Conservation (phyloP, 768 basidiomycete species). For the Dentipellis fragilis region DNA sequence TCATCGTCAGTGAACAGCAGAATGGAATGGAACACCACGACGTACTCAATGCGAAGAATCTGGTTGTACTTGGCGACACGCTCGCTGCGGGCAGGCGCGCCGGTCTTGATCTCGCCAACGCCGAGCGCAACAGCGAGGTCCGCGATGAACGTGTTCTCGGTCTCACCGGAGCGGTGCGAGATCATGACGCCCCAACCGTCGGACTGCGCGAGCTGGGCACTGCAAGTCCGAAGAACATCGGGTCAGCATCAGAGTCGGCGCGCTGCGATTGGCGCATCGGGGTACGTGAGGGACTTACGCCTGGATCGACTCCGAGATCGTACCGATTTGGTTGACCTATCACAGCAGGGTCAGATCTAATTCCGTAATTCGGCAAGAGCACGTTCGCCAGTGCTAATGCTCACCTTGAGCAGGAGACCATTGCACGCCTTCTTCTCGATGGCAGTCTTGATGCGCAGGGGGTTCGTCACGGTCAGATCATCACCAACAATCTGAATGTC, state of each 20-base stretch:
- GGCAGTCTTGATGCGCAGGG: slow-evolving; percentile 92
- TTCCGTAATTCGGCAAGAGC: not conserved
- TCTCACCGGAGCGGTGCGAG: slow-evolving; percentile 98
- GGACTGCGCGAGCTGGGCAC: slow-evolving; percentile 90
- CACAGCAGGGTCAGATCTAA: slow-evolving; percentile 1
- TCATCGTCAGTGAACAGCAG: slow-evolving; percentile 9
- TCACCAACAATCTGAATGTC: slow-evolving; percentile 91
- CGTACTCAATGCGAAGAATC: slow-evolving; percentile 84
- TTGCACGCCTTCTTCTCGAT: slow-evolving; percentile 99
- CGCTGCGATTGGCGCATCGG: not conserved
- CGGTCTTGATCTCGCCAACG: slow-evolving; percentile 95
- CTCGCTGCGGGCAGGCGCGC: slow-evolving; percentile 92
- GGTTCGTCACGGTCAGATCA: slow-evolving; percentile 97
- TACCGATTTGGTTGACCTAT: slow-evolving; percentile 96
- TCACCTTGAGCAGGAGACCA: slow-evolving; percentile 89
- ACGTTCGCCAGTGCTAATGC: no score
- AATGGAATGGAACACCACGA: slow-evolving; percentile 13
- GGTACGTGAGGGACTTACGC: slow-evolving; percentile 49
- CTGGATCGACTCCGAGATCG: slow-evolving; percentile 97
- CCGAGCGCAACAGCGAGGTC: slow-evolving; percentile 92
- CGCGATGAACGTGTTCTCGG: slow-evolving; percentile 94
- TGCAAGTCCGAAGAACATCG: slow-evolving; percentile 26
- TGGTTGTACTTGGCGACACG: slow-evolving; percentile 94
- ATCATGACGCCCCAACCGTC: slow-evolving; percentile 99
- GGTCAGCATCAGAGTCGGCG: not conserved